Base-by-base conservation (phyloP, 768 basidiomycete species). In the Gymnopilus dilepis region DNA sequence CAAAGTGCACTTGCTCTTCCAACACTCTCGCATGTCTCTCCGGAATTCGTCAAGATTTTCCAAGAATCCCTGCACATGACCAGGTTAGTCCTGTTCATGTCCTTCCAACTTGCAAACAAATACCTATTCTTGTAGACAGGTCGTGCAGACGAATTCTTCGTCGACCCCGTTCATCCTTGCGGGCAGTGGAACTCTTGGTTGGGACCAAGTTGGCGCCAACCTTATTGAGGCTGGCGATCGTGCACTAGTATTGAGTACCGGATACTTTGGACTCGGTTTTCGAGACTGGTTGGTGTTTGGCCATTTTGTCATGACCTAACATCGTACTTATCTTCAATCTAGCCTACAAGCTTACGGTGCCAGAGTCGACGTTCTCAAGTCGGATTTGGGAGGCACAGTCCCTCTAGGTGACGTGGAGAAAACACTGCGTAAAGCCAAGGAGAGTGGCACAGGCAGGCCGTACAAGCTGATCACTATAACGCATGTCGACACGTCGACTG, bases 121-220 rank as follows among this genome's bases (percentile, higher is more conserved):
- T 21, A n/a, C 15, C 15, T 52, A 52, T 52, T 45, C 19, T 15
- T n/a, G 12, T 62, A 88, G 90, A 61, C 76, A 89, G 55, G 86
- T 95, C 19, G 77, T 96, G 22, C 86, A 83, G 69, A 86, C 94
- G 30, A 79, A 54, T 19, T 40, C 64, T 24, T 58, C 80, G 45
- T 6, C 94, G 92, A 70, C 89, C 89, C 0, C 60, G 17, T 92
- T 97, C 80, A 76, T 97, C 69, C 86, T 97, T 56, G 86, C 91
- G 3, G 95, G 95, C 1, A 90, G 87, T 59, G 95, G 95, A 24
- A 97, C 95, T 2, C 78, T 97, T 30, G 95, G 95, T 15, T 97
- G 94, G 93, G 94, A 95, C 70, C 89, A 92, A 86, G 92, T 93
- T 45, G 88, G 91, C 0, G 85, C 91, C 9, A 97, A 97, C 76